Conservation (phyloP, 345 rosid genomes). For the Eucalyptus marginata region DNA sequence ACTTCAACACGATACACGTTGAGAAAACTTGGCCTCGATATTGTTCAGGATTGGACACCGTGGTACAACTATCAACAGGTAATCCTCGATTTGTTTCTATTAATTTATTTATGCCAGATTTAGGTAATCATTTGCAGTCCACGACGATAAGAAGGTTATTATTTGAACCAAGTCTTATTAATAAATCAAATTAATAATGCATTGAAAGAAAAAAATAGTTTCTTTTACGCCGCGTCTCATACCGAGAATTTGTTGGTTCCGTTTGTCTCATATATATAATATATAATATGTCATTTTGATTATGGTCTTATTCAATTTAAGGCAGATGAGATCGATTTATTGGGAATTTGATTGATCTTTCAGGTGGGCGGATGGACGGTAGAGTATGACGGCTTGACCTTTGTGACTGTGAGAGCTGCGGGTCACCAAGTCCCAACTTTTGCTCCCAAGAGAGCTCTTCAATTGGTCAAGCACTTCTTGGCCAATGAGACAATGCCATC, state of each 20-base stretch:
- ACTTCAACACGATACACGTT: constrained; percentile 58
- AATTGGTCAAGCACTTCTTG: constrained; percentile 42
- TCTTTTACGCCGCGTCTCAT: too few species aligned
- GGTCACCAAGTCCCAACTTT: constrained; percentile 74
- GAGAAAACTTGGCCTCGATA: constrained; percentile 58
- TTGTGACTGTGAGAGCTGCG: constrained; percentile 62
- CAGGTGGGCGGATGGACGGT: constrained; percentile 79
- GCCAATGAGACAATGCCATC: constrained; percentile 43
- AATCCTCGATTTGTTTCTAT: background rate
- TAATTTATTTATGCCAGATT: background rate
- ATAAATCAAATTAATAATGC: background rate
- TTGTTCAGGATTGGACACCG: constrained; percentile 56
- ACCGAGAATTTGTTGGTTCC: too few species aligned
- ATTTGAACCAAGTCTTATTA: background rate
- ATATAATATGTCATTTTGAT: background rate
- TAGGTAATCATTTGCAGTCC: background rate
- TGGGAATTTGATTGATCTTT: background rate
- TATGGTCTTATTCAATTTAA: background rate
- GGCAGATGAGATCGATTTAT: background rate
- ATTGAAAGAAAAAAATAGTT: rapidly evolving
- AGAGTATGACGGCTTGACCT: constrained; percentile 47
- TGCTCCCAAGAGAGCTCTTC: constrained; percentile 50
- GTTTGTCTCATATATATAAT: too few species aligned
- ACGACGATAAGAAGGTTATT: background rate
- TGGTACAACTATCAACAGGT: constrained; percentile 62